Evolutionary conservation across 208 protist genomes (phyloP).

Genomic region (Acanthamoeba royreba): DNA sequence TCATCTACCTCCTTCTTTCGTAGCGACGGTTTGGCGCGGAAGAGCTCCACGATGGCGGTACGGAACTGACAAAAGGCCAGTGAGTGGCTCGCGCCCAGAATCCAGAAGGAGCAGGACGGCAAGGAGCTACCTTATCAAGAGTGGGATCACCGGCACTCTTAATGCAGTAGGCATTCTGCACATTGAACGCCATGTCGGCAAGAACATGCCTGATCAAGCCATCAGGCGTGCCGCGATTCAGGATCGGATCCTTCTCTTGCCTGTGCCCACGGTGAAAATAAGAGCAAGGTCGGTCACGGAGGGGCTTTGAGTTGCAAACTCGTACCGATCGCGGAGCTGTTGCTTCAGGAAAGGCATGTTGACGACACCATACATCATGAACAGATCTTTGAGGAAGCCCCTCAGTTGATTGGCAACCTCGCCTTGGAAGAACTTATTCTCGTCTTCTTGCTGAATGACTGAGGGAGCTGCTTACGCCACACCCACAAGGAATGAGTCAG

Average conservation of each 20-base stretch:
- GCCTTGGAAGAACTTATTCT: background rate
- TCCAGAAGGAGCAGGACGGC: no score
- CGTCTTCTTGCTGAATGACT: background rate
- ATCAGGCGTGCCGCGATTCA: background rate
- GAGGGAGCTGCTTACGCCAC: no score
- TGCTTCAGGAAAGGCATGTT: conserved; percentile 22
- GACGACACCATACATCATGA: background rate
- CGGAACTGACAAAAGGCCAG: background rate
- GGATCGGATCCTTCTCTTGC: conserved; percentile 19
- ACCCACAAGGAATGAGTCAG: no score
- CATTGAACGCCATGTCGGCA: background rate
- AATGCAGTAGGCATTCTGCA: conserved; percentile 21
- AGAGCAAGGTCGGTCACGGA: no score
- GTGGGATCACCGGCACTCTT: background rate
- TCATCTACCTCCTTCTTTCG: conserved; percentile 5
- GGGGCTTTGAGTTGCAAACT: background rate
- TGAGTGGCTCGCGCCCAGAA: no score
- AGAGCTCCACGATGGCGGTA: background rate
- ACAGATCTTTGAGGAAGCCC: conserved; percentile 14
- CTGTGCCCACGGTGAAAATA: background rate
- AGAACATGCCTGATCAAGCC: background rate
- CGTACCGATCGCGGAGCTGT: background rate
- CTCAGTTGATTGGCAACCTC: background rate
- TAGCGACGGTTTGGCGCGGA: background rate
- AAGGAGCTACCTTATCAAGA: conserved; percentile 31